Base-by-base conservation (phyloP, 2,329 filamentous ascomycete species). In the Alternaria ethzedia region DNA sequence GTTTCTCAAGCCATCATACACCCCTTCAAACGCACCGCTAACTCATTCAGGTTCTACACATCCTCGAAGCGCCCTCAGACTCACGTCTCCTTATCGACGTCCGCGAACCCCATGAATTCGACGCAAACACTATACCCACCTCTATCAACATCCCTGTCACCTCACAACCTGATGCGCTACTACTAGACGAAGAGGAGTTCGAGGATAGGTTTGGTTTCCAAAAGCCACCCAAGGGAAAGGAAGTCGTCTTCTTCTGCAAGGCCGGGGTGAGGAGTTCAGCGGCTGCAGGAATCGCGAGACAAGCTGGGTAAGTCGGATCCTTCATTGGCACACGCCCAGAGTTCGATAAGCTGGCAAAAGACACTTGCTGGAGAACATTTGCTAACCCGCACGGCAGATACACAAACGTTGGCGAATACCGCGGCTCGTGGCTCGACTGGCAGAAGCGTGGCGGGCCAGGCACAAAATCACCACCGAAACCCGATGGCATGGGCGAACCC, bases 401-500 rank as follows among this genome's bases (percentile, higher is more conserved):
- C 86, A 80, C 82, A 52, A 87, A 86, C 8, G 88, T 92, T 0
- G 88, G 88, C 20, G 91, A 94, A 81, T 95, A 93, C 75, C 83
- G 85, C 3, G 92, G 91, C 2, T 92, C 89, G 76, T 94, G 90
- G 90, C 67, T 92, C 68, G 95, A 98, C 77, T 98, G 96, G 96
- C 85, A 85, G 67, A 86, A 82, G 75, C 90, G 88, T 63, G 90
- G 91, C 0, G 95, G 94, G 0, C 83, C 86, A 47, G 69, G 70
- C 30, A 76, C 70, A 15, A 75, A 70, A 43, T 64, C 57, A 9
- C 71, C 72, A 5, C 62, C 69, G 1, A 26, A 46, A 49, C 58
- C 69, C 6, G 67, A 68, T 9, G 73, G 72, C 5, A 44, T 49
- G 43, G 71, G 72, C 2, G 70, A 75, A 54, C 62, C 68, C 26